Conservation (phyloP, 164 flowering plant species). For the Houttuynia cordata region DNA sequence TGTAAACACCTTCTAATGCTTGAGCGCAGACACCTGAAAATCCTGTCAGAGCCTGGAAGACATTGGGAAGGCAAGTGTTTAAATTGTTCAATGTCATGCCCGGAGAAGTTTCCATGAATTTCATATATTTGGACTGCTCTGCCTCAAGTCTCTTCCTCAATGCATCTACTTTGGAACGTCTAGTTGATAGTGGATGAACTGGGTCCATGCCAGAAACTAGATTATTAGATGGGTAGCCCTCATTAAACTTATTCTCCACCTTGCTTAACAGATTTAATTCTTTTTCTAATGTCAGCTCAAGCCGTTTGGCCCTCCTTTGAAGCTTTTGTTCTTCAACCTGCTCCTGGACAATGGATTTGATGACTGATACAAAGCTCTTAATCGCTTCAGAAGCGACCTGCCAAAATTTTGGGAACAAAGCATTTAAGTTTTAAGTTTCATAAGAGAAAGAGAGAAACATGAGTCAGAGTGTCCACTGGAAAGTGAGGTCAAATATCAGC, state of each 20-base stretch:
- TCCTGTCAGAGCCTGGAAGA: conserved; percentile 51
- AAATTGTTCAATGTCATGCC: conserved; percentile 57
- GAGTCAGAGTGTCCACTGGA: not conserved
- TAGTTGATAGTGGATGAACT: conserved; percentile 40
- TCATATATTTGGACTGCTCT: conserved; percentile 48
- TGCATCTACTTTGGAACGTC: conserved; percentile 42
- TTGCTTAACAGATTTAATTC: conserved; percentile 33
- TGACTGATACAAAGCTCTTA: conserved; percentile 35
- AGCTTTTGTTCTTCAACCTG: conserved; percentile 45
- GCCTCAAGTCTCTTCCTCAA: conserved; percentile 37
- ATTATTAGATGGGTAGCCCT: conserved; percentile 12
- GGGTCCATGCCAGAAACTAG: conserved; percentile 21
- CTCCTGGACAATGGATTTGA: conserved; percentile 49
- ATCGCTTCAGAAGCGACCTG: conserved; percentile 77
- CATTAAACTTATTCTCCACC: conserved; percentile 43
- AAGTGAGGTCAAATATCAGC: not conserved
- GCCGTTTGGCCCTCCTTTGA: conserved; percentile 34
- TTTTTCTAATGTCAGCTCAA: conserved; percentile 48
- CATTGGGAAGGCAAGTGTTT: conserved; percentile 53
- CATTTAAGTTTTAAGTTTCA: too few species aligned
- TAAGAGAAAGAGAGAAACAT: too few species aligned
- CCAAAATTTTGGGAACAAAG: not conserved
- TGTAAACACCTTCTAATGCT: conserved; percentile 38
- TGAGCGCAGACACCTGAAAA: conserved; percentile 40
- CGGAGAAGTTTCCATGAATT: conserved; percentile 30